Evolutionary conservation across 306 rosid species (phyloP).

Genomic region (Ceratonia siliqua): DNA sequence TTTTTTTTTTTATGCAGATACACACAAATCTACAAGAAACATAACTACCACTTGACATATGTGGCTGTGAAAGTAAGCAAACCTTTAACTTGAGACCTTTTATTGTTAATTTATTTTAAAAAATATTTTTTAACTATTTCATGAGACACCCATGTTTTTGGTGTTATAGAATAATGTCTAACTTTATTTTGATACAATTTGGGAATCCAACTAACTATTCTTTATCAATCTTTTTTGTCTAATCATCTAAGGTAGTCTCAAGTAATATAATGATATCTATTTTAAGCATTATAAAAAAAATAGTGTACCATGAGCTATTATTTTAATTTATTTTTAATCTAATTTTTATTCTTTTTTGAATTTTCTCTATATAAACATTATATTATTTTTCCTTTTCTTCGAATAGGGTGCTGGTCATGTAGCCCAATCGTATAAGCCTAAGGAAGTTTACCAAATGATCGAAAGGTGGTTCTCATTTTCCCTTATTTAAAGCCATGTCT

Average conservation of each 20-base stretch:
- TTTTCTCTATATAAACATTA: background rate
- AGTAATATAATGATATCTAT: no score
- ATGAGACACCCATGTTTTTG: no score
- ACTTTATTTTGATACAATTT: no score
- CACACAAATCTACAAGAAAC: constrained; percentile 42
- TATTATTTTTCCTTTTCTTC: background rate
- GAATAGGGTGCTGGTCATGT: constrained; percentile 51
- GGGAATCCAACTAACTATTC: no score
- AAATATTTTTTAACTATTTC: no score
- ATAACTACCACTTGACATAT: constrained; percentile 38
- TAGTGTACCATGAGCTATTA: no score
- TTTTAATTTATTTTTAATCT: no score
- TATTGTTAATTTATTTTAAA: background rate
- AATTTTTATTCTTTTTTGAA: background rate
- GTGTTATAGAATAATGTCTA: no score
- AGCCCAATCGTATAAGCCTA: constrained; percentile 43
- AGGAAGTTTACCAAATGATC: constrained; percentile 38
- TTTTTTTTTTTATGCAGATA: constrained; percentile 20
- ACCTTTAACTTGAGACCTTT: background rate
- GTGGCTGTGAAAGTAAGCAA: constrained; percentile 43
- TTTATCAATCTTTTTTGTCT: no score
- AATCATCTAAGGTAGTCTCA: no score
- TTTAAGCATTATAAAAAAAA: no score
- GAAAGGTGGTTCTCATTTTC: constrained; percentile 46
- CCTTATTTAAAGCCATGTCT: constrained; percentile 19